Conservation (phyloP, 306 rosid species). For the Sphenostylis stenocarpa region DNA sequence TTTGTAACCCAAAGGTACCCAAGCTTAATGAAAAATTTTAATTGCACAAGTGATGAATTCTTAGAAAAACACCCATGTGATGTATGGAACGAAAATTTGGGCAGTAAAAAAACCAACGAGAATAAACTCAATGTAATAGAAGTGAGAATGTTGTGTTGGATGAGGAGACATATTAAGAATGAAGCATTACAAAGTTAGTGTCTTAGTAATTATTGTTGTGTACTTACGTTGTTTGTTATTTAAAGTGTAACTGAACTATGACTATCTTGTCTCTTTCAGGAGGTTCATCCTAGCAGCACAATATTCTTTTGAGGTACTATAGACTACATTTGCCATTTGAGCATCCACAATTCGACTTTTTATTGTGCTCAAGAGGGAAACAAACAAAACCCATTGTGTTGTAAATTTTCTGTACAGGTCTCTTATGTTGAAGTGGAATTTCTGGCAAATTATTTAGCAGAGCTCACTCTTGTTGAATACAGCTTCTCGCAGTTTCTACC, state of each 20-base stretch:
- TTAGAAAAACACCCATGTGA: neutral
- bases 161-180: neutral
- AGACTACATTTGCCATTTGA: neutral
- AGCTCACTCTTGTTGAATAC: constrained; percentile 75
- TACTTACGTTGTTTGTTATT: neutral
- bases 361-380: neutral
- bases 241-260: neutral
- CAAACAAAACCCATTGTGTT: neutral
- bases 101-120: neutral
- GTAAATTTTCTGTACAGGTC: constrained; percentile 43
- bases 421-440: constrained; percentile 57
- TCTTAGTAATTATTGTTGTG: neutral
- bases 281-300: constrained; percentile 79
- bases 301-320: constrained; percentile 60
- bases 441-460: constrained; percentile 78
- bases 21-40: neutral
- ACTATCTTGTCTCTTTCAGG: constrained; percentile 48
- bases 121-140: neutral
- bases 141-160: neutral
- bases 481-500: constrained; percentile 74
- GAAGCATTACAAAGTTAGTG: neutral
- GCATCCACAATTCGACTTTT: neutral
- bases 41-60: neutral
- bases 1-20: neutral
- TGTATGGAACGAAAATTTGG: neutral